Percentiles rank a stretch among this genome's conserved stretches.
Evolutionary conservation across 2,329 filamentous ascomycete genomes (phyloP).

Genomic region (Achaetomium macrosporum): DNA sequence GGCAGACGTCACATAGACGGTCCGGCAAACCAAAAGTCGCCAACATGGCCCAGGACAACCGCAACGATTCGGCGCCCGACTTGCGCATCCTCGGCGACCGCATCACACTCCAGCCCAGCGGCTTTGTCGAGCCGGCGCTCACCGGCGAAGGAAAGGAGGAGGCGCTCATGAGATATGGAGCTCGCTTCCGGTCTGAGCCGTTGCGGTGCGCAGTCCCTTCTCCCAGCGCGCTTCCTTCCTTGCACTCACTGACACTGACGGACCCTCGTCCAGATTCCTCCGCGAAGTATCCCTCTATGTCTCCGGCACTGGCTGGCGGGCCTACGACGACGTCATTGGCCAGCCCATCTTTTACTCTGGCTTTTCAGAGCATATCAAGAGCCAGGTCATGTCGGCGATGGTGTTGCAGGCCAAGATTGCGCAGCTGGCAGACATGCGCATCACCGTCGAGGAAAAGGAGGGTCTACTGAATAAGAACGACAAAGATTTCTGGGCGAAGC

Average conservation of each 20-base stretch:
- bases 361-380: slow-evolving; percentile 86
- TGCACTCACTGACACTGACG: slow-evolving; percentile 1
- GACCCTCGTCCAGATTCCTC: slow-evolving; percentile 58
- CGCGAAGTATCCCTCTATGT: slow-evolving; percentile 91
- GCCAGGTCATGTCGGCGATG: slow-evolving; percentile 65
- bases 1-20: no score
- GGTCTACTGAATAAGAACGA: slow-evolving; percentile 57
- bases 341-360: slow-evolving; percentile 91
- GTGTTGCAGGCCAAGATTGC: slow-evolving; percentile 69
- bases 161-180: slow-evolving; percentile 74
- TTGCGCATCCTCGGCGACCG: slow-evolving; percentile 69
- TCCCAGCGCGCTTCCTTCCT: neutral
- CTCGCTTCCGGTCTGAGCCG: slow-evolving; percentile 70
- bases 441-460: slow-evolving; percentile 70
- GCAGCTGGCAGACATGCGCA: slow-evolving; percentile 67
- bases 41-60: slow-evolving; percentile 33
- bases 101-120: slow-evolving; percentile 68
- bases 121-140: slow-evolving; percentile 50
- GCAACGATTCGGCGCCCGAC: slow-evolving; percentile 38
- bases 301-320: slow-evolving; percentile 89
- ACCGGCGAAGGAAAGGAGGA: slow-evolving; percentile 53
- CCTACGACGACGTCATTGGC: slow-evolving; percentile 84
- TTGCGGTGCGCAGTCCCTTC: slow-evolving; percentile 42
- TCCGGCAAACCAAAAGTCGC: neutral
- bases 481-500: slow-evolving; percentile 47